phyloP scores from a whole-genome alignment of 495 filamentous ascomycete genomes.

The Hypoxylon perforatum region DNA sequence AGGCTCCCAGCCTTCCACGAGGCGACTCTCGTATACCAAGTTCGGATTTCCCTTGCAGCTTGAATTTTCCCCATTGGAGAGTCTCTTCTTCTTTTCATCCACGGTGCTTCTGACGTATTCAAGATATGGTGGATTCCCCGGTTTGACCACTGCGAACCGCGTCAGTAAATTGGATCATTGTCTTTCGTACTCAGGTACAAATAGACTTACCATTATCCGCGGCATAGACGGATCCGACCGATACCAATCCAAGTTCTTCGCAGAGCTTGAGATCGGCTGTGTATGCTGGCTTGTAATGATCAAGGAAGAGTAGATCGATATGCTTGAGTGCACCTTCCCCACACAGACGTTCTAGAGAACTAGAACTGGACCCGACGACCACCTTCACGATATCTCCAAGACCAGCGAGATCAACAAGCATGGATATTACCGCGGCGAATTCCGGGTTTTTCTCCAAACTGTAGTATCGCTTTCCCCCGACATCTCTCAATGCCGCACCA shows the following conservation, averaged over 20 bases:
- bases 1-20: slow-evolving; percentile 74
- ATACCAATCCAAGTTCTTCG: slow-evolving; percentile 73
- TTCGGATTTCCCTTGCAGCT: slow-evolving; percentile 72
- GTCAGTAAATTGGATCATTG: not conserved
- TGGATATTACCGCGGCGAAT: slow-evolving; percentile 71
- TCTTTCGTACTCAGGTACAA: not conserved
- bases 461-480: slow-evolving; percentile 70
- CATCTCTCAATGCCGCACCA: slow-evolving; percentile 67
- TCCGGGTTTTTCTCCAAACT: slow-evolving; percentile 75
- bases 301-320: slow-evolving; percentile 78
- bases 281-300: slow-evolving; percentile 80
- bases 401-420: slow-evolving; percentile 74
- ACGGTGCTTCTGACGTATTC: slow-evolving; percentile 70
- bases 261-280: slow-evolving; percentile 76
- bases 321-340: slow-evolving; percentile 59
- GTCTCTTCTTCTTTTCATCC: slow-evolving; percentile 58
- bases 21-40: slow-evolving; percentile 72
- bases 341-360: slow-evolving; percentile 66
- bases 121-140: slow-evolving; percentile 80
- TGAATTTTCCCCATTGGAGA: slow-evolving; percentile 48
- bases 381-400: slow-evolving; percentile 73
- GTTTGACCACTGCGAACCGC: slow-evolving; percentile 62
- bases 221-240: slow-evolving; percentile 68
- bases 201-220: slow-evolving; percentile 70
- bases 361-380: slow-evolving; percentile 71